phyloP scores from a whole-genome alignment of 352 stramenopile species.

The Pythium rishiriense region DNA sequence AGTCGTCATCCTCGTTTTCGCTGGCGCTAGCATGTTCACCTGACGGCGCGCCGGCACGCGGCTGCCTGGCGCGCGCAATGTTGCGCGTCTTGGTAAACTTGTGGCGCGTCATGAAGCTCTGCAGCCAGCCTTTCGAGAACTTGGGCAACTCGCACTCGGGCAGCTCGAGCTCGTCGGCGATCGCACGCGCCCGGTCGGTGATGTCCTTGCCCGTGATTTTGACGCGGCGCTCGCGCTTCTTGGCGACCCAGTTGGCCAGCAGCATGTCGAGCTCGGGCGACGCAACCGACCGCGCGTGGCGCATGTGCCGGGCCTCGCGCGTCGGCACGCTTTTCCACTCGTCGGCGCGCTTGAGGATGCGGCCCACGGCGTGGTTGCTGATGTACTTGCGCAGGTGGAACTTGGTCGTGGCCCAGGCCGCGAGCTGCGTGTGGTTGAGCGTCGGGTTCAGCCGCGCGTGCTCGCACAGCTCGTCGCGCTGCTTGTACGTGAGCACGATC shows the following conservation, averaged over 20 bases:
- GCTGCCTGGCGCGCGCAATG: conserved; percentile 5
- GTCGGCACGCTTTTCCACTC: conserved; percentile 23
- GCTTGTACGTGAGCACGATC: conserved; percentile 32
- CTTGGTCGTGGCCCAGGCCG: conserved; percentile 26
- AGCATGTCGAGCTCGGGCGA: conserved; percentile 22
- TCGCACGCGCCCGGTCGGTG: conserved; percentile 3
- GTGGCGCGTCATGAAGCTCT: conserved; percentile 24
- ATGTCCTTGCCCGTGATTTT: conserved; percentile 24
- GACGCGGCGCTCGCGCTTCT: conserved; percentile 14
- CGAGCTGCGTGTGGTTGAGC: conserved; percentile 24
- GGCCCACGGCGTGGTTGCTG: conserved; percentile 25
- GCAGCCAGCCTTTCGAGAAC: conserved; percentile 31
- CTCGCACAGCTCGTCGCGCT: conserved; percentile 24
- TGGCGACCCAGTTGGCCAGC: conserved; percentile 21
- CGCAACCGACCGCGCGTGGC: conserved; percentile 14
- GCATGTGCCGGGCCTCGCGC: conserved; percentile 20
- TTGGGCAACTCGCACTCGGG: conserved; percentile 23
- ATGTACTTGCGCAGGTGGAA: conserved; percentile 33
- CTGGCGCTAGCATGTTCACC: not conserved
- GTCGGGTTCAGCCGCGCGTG: conserved; percentile 16
- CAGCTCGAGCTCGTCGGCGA: conserved; percentile 22
- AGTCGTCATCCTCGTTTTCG: conserved; percentile 1
- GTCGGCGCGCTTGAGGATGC: conserved; percentile 24
- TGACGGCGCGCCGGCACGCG: not conserved
- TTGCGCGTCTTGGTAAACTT: conserved; percentile 15